phyloP scores from a whole-genome alignment of 169 alveolate genomes.

The Plasmodium malariae region DNA sequence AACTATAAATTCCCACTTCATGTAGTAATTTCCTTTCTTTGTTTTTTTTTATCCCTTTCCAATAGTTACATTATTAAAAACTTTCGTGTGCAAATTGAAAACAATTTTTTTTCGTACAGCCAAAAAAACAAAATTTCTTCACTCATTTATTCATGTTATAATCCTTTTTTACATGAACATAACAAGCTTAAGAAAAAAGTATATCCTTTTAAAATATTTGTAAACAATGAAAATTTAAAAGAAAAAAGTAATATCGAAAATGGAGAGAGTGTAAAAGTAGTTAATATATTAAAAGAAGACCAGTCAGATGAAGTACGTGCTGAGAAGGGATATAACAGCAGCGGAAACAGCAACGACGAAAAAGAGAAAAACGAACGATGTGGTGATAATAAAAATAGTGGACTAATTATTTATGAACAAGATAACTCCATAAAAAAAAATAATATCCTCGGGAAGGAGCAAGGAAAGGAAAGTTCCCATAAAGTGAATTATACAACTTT shows the following conservation, averaged over 20 bases:
- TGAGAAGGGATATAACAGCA: background rate
- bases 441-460: no score
- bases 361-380: background rate
- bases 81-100: background rate
- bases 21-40: background rate
- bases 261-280: background rate
- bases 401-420: no score
- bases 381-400: background rate
- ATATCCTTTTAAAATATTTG: conserved; percentile 10
- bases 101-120: conserved; percentile 3
- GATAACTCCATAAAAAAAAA: no score
- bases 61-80: conserved; percentile 25
- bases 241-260: background rate
- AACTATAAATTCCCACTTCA: conserved; percentile 2
- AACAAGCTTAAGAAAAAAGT: conserved; percentile 1
- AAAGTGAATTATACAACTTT: no score
- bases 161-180: conserved; percentile 9
- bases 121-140: conserved; percentile 2
- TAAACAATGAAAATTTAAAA: background rate
- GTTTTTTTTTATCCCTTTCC: conserved; percentile 12
- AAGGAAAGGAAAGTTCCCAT: no score
- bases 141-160: conserved; percentile 3
- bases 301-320: background rate
- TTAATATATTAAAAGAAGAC: background rate
- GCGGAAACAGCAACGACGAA: background rate